phyloP scores from a whole-genome alignment of 1,284 basidiomycete species.

The Salmacisia buchloeana region DNA sequence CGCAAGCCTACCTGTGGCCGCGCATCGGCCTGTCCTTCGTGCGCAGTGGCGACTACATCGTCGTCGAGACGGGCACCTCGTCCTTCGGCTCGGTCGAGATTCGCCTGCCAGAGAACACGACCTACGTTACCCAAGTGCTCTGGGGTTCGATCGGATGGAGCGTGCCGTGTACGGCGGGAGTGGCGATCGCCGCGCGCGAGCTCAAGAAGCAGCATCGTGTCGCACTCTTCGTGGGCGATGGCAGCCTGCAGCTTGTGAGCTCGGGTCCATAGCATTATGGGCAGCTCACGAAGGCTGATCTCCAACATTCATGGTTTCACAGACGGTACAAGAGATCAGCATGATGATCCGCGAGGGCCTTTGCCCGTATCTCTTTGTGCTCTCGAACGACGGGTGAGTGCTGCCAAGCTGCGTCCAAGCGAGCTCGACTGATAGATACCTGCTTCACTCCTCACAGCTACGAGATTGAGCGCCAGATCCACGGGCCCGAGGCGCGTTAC shows the following conservation, averaged over 20 bases:
- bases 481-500: constrained; percentile 58
- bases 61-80: constrained; percentile 45
- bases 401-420: neutral
- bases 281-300: neutral
- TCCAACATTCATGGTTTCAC: neutral
- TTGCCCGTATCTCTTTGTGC: constrained; percentile 73
- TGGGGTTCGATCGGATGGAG: constrained; percentile 86
- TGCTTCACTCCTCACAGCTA: constrained; percentile 53
- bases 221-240: constrained; percentile 74
- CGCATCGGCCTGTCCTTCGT: constrained; percentile 69
- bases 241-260: constrained; percentile 53
- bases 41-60: constrained; percentile 51
- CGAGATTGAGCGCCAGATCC: constrained; percentile 75
- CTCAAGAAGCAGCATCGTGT: constrained; percentile 58
- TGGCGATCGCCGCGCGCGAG: constrained; percentile 71
- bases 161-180: constrained; percentile 65
- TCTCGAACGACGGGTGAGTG: constrained; percentile 72
- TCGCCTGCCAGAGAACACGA: constrained; percentile 21
- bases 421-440: neutral
- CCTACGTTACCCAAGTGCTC: constrained; percentile 57
- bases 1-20: constrained; percentile 67
- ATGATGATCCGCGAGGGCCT: constrained; percentile 67
- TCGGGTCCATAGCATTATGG: neutral
- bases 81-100: constrained; percentile 27
- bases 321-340: constrained; percentile 59